Evolutionary conservation across 331 rosid genomes (phyloP).

Genomic region (Telfairia occidentalis): DNA sequence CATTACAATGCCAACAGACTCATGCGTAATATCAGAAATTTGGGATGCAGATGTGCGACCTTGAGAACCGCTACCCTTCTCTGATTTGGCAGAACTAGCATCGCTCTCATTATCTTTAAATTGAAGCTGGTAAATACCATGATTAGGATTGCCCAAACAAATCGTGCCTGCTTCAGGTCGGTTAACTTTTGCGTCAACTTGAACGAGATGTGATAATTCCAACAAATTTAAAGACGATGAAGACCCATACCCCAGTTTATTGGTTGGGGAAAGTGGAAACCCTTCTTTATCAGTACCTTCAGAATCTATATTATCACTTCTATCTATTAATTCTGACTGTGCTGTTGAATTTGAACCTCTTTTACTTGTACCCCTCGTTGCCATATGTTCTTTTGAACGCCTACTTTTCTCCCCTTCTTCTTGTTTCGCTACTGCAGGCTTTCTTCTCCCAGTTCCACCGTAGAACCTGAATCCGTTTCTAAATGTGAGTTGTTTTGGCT

Average conservation of each 20-base stretch:
- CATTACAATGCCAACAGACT: constrained; percentile 12
- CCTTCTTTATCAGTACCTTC: constrained; percentile 3
- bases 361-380: neutral
- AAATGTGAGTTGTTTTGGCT: neutral
- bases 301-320: neutral
- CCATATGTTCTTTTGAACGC: neutral
- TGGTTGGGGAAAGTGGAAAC: neutral
- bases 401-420: neutral
- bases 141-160: neutral
- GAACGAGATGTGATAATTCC: constrained; percentile 24
- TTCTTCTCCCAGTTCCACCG: neutral
- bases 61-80: constrained; percentile 6
- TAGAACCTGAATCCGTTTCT: neutral
- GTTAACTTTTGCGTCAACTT: constrained; percentile 12
- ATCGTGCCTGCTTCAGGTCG: neutral
- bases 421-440: neutral
- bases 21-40: constrained; percentile 13
- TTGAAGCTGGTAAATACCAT: neutral
- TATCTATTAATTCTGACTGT: neutral
- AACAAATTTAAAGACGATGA: constrained; percentile 28
- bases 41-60: constrained; percentile 20
- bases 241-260: constrained; percentile 7
- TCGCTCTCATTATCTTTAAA: constrained; percentile 16
- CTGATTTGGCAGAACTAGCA: constrained; percentile 25
- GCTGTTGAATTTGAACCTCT: neutral